Evolutionary conservation across 2,329 filamentous ascomycete species (phyloP).

Genomic region (Arthrobotrys conoides): DNA sequence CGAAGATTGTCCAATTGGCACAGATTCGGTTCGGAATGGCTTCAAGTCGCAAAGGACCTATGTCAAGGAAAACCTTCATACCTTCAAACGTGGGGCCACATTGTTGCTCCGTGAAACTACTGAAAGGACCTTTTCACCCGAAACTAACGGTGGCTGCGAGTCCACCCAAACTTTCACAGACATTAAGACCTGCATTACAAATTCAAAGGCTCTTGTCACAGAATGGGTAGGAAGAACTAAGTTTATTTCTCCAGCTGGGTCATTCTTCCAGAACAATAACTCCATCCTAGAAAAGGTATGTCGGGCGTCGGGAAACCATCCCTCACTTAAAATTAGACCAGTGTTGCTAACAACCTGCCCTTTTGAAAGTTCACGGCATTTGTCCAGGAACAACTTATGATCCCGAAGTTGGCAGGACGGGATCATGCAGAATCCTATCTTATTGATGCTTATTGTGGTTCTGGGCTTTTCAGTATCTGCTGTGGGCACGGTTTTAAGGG

Average conservation of each 20-base stretch:
- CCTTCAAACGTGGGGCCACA: slow-evolving; percentile 86
- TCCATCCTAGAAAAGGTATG: slow-evolving; percentile 80
- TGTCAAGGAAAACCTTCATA: slow-evolving; percentile 78
- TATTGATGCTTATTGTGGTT: slow-evolving; percentile 97
- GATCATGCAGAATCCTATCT: slow-evolving; percentile 79
- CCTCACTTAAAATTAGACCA: too few species aligned
- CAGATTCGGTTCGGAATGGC: slow-evolving; percentile 83
- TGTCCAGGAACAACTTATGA: slow-evolving; percentile 63
- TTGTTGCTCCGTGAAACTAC: slow-evolving; percentile 91
- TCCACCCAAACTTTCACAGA: slow-evolving; percentile 75
- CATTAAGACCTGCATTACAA: slow-evolving; percentile 88
- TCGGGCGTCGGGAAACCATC: neutral
- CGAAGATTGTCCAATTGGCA: slow-evolving; percentile 96
- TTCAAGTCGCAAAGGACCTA: slow-evolving; percentile 83
- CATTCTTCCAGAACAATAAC: slow-evolving; percentile 99
- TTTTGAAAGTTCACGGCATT: slow-evolving; percentile 62
- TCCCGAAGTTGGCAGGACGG: slow-evolving; percentile 66
- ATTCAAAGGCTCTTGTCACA: slow-evolving; percentile 83
- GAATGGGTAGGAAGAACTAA: slow-evolving; percentile 89
- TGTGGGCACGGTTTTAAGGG: slow-evolving; percentile 76
- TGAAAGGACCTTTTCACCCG: slow-evolving; percentile 73
- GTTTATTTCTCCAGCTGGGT: slow-evolving; percentile 91
- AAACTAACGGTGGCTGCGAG: slow-evolving; percentile 70
- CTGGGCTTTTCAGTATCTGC: slow-evolving; percentile 95
- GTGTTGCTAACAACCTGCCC: neutral